Evolutionary conservation across 495 filamentous ascomycete species (phyloP).

Genomic region (Thermothielavioides terrestris): DNA sequence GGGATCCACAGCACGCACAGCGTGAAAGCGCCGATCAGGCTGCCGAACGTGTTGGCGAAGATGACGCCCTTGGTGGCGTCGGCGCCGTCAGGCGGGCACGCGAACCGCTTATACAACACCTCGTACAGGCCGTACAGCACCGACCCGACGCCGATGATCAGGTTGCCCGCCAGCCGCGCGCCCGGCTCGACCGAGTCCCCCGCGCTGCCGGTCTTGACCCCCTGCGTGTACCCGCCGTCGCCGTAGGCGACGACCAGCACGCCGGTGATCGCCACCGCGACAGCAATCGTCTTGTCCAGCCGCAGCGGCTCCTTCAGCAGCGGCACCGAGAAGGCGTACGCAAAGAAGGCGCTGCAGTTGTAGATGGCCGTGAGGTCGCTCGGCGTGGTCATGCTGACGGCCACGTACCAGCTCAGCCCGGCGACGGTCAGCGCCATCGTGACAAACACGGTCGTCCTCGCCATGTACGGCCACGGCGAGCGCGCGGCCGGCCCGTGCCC

Average conservation of each 20-base stretch:
- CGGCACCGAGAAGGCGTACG: slow-evolving; percentile 89
- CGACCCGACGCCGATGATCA: slow-evolving; percentile 88
- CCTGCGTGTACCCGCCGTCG: slow-evolving; percentile 44
- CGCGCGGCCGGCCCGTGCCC: no score
- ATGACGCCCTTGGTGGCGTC: slow-evolving; percentile 74
- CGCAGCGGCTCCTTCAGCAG: slow-evolving; percentile 75
- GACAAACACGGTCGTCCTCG: slow-evolving; percentile 68
- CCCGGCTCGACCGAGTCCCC: slow-evolving; percentile 6
- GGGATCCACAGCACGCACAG: slow-evolving; percentile 86
- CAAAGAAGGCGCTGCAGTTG: slow-evolving; percentile 98
- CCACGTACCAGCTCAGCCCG: slow-evolving; percentile 91
- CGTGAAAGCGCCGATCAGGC: slow-evolving; percentile 76
- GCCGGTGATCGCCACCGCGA: slow-evolving; percentile 75
- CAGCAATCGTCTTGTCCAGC: slow-evolving; percentile 71
- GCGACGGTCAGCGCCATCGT: slow-evolving; percentile 84
- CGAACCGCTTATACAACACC: slow-evolving; percentile 85
- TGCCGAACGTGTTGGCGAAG: slow-evolving; percentile 88
- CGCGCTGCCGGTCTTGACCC: slow-evolving; percentile 14
- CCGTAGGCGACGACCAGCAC: slow-evolving; percentile 92
- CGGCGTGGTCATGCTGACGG: slow-evolving; percentile 84
- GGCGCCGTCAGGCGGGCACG: slow-evolving; percentile 85
- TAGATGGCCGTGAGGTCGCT: slow-evolving; percentile 95
- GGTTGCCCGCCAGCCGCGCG: slow-evolving; percentile 66
- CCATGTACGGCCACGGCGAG: slow-evolving; percentile 54
- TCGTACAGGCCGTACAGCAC: slow-evolving; percentile 96